These are phyloP conservation scores for Mycena rosella DNA, from an alignment of 768 basidiomycete species.

Conservation along the genomic window DNA sequence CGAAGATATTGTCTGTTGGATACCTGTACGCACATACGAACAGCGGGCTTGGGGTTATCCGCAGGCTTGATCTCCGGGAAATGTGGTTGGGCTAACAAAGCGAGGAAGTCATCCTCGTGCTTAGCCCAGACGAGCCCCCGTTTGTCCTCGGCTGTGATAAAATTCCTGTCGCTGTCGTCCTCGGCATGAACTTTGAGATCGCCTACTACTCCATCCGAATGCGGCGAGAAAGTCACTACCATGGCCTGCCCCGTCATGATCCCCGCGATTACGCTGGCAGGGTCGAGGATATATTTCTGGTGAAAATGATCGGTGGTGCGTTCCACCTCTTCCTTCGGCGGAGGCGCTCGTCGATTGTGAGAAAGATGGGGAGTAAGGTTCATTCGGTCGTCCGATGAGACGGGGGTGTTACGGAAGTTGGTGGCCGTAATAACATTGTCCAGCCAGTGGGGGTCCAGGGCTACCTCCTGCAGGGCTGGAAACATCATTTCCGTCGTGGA, in stretches of 20 bases:
- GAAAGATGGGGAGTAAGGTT: neutral
- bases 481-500: neutral
- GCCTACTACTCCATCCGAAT: neutral
- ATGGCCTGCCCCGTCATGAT: neutral
- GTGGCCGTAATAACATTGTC: neutral
- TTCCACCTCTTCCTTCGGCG: neutral
- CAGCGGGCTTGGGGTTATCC: neutral
- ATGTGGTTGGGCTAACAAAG: neutral
- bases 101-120: slow-evolving; percentile 3
- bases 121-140: neutral
- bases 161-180: neutral
- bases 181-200: neutral
- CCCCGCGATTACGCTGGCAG: slow-evolving; percentile 1
- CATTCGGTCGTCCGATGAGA: slow-evolving; percentile 1
- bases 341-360: neutral
- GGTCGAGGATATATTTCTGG: neutral
- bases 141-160: slow-evolving; percentile 10
- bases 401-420: neutral
- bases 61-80: neutral
- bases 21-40: slow-evolving; percentile 10
- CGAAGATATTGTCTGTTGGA: neutral
- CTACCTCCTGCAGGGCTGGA: neutral
- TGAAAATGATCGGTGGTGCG: slow-evolving; percentile 6
- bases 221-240: neutral
- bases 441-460: neutral